Base-by-base conservation (phyloP, 176 grass and related monocot species). In the Rhynchospora pubera region DNA sequence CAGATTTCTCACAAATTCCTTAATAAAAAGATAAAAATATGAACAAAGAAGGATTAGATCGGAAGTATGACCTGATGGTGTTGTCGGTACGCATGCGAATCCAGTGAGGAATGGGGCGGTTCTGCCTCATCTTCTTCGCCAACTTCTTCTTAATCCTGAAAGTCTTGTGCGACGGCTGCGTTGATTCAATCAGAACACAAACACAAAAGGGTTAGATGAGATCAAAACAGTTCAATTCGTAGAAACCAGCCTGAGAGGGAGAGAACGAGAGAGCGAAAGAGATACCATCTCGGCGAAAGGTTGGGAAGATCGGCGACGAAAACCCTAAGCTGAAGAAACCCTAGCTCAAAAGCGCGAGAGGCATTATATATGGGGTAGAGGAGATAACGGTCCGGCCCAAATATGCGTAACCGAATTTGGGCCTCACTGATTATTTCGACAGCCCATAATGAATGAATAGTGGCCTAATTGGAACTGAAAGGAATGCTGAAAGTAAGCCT, bases 51-150 rank as follows among this genome's bases (percentile, higher is more conserved):
- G 30, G 82, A 61, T 5, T 57, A 71, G 64, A 71, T 88, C 21
- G n/a, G 64, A 15, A 67, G 22, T 14, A 6, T 50, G 61, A 97
- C 93, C 91, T 97, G 91, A 93, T 97, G 71, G 91, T 97, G 85
- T 93, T 97, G 65, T 97, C 88, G 45, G 91, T 97, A 61, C 93
- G 69, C 93, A 93, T 93, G 87, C 93, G 89, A 77, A 97, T 97
- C 93, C 93, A 97, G 89, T 93, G 90, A 86, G 93, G 93, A 86
- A 97, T 97, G 82, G 93, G 93, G 65, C 93, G 93, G 87, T 97
- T 97, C 91, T 97, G 93, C 85, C 89, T 86, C 93, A 89, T 87
- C 89, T 93, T 97, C 91, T 97, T 93, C 69, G 93, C 93, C 87
- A 97, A 85, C 87, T 97, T 97, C 91, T 91, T 84, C 89, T 97